Conservation (phyloP, 1,284 basidiomycete genomes). For the Volvariella volvacea region DNA sequence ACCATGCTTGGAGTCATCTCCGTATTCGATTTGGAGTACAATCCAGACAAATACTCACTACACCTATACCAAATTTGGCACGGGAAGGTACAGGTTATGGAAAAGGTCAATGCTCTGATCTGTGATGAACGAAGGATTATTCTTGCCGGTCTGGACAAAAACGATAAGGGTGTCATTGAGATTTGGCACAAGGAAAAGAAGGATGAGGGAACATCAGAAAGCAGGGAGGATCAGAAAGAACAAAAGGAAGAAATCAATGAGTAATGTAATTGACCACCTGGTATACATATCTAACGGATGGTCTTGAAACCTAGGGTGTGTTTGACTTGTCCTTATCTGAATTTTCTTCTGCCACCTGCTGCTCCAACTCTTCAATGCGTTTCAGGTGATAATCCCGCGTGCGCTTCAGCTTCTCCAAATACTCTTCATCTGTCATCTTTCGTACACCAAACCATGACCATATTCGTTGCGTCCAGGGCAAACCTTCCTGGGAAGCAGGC, state of each 20-base stretch:
- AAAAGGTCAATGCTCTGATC: constrained; percentile 59
- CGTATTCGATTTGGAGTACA: constrained; percentile 36
- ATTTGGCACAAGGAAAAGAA: constrained; percentile 34
- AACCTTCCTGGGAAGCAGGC: constrained; percentile 4
- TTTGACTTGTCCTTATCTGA: constrained; percentile 10
- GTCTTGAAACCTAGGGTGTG: neutral
- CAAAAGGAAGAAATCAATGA: neutral
- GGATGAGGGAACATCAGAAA: neutral
- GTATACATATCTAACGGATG: no score
- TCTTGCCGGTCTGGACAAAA: constrained; percentile 53
- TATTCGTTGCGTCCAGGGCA: constrained; percentile 19
- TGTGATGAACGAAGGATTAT: constrained; percentile 36
- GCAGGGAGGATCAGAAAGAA: neutral
- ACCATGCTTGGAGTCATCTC: constrained; percentile 55
- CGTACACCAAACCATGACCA: constrained; percentile 41
- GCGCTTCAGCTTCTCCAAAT: constrained; percentile 44
- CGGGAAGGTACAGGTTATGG: constrained; percentile 29
- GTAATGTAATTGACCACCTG: neutral
- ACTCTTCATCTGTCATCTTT: constrained; percentile 57
- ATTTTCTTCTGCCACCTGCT: constrained; percentile 29
- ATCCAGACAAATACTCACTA: constrained; percentile 22
- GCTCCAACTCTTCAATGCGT: constrained; percentile 52
- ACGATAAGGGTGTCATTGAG: constrained; percentile 56
- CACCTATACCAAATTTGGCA: constrained; percentile 38
- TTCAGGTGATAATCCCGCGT: constrained; percentile 44